Evolutionary conservation across 176 grass and related monocot species (phyloP), one percentile per base, ranked within the genome.

Genomic region (Oryza coarctata): DNA sequence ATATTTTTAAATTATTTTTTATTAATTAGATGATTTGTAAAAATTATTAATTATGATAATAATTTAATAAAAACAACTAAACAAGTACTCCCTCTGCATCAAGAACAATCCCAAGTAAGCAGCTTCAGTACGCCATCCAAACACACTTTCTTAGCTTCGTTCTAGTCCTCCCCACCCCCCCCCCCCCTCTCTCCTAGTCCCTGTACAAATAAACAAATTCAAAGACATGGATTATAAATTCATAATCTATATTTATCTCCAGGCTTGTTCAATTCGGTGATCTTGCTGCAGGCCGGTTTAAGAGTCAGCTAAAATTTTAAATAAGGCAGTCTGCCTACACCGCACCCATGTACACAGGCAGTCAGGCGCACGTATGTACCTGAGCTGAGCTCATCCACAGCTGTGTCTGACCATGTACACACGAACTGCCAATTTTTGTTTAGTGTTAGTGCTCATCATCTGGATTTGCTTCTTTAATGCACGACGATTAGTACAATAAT

Each of bases 351-450:
- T 41, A 49, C 64, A 36, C 35, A 36, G 35, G 38, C 15, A 49
- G 13, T 52, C 79, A 63, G 78, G 38, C 43, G 27, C 75, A 79
- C 86, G 49, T 52, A 52, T 3, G 7, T 52, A 74, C 55, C 55
- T 58, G 55, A 58, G 22, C 75, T 67, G 47, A 87, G 58, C 79
- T 63, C 81, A 63, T 3, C 8, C 55, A 36, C 29, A 84, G 82
- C 87, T 80, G 82, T 30, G 62, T 34, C 68, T 58, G 39, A 27
- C 13, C 61, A 57, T 79, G 68, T 15, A 67, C 17, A 12, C 17
- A 76, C 55, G 33, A 31, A 10, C 63, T 33, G 35, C 31, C 25
- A 20, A 3, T 65, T 78, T n/a, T 23, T 4, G 20, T 55, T 55
- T 55, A 55, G 50, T 52, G 22, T 15, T 79, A 13, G 23, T 30